Evolutionary conservation across 495 filamentous ascomycete species (phyloP), one percentile per base, ranked within the genome.

Genomic region (Xylaria grammica): DNA sequence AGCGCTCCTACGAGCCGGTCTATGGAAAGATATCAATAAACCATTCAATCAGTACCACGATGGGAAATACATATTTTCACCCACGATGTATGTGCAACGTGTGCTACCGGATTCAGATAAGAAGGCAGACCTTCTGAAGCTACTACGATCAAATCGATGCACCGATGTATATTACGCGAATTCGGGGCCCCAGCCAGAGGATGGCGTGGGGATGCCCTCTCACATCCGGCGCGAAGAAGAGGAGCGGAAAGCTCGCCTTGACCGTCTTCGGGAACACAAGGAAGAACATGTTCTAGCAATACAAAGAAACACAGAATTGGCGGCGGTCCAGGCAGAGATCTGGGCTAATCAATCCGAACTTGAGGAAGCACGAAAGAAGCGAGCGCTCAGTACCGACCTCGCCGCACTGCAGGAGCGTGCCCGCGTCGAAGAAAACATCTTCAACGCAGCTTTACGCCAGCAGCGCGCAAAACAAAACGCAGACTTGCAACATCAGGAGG

Each of bases 101-200:
- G 56, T 82, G 15, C 44, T 82, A 1, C 65, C 74, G 3, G 56
- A 72, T 4, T 74, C 70, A 20, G 75, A 78, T 15, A 50, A 65
- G 34, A 70, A 71, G 10, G 15, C 73, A 11, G 69, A 77, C n/a
- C 78, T 83, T 4, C 59, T 82, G 26, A 48, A 60, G 3, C 69
- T 84, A 13, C 72, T 84, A 24, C 65, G 67, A 11, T 72, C 76
- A 46, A 81, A 80, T 63, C 80, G 81, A 30, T 76, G 73, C 24
- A 68, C 45, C 9, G 79, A 84, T 55, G 77, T 81, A 24, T 84
- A 76, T 63, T 84, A 82, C 67, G 79, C 79, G 48, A 78, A 81
- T 65, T 70, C 71, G 7, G 79, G 78, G 8, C 72, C 77, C 4
- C 81, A 83, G 57, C 81, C 81, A 20, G 74, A 75, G 8, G 80